phyloP scores from a whole-genome alignment of 73 alveolate genomes.

The Paramecium pentaurelia region DNA sequence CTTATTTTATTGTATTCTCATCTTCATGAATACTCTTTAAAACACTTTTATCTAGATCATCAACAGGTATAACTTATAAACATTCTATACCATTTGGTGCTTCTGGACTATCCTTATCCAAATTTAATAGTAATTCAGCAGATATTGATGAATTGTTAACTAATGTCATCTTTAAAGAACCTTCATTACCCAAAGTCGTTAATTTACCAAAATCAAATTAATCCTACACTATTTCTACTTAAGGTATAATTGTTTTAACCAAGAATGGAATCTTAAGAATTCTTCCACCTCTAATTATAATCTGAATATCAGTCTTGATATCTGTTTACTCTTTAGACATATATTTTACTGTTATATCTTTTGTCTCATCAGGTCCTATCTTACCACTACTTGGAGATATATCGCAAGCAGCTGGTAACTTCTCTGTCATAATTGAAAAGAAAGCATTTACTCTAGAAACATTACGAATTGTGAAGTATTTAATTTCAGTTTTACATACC shows the following conservation, averaged over 20 bases:
- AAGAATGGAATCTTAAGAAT: slow-evolving; percentile 81
- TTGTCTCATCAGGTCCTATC: slow-evolving; percentile 78
- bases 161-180: slow-evolving; percentile 67
- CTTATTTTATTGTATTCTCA: slow-evolving; percentile 68
- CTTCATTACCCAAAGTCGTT: slow-evolving; percentile 67
- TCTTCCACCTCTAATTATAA: slow-evolving; percentile 94
- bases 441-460: slow-evolving; percentile 78
- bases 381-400: slow-evolving; percentile 74
- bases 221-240: slow-evolving; percentile 87
- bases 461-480: slow-evolving; percentile 76
- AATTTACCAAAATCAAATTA: slow-evolving; percentile 95
- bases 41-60: slow-evolving; percentile 70
- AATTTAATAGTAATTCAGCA: slow-evolving; percentile 88
- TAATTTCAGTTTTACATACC: slow-evolving; percentile 81
- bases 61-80: slow-evolving; percentile 45
- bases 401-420: slow-evolving; percentile 72
- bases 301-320: slow-evolving; percentile 84
- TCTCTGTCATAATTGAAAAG: slow-evolving; percentile 69
- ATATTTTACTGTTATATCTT: slow-evolving; percentile 82
- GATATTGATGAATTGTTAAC: slow-evolving; percentile 67
- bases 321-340: slow-evolving; percentile 84
- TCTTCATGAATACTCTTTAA: slow-evolving; percentile 79
- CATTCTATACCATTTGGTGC: slow-evolving; percentile 64
- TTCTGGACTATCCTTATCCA: slow-evolving; percentile 92
- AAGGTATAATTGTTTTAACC: slow-evolving; percentile 92